Conservation (phyloP, 192 early-diverging fungal species). For the Entrophospora sp. region DNA sequence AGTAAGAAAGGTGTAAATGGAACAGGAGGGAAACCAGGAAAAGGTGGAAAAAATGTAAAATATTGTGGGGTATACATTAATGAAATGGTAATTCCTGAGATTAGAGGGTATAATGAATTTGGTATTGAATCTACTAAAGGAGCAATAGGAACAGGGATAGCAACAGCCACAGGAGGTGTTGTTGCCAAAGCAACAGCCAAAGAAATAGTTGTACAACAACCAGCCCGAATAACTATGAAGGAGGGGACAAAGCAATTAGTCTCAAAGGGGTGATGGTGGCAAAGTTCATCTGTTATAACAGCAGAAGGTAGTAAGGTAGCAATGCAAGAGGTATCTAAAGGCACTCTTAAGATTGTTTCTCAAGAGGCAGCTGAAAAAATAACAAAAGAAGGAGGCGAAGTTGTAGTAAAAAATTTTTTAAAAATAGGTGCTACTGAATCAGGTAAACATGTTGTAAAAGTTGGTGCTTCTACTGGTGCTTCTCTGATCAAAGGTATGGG, state of each 20-base stretch:
- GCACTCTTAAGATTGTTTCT: not conserved
- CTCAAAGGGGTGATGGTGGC: too few relatives aligned
- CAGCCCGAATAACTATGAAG: too few relatives aligned
- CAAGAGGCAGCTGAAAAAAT: not conserved
- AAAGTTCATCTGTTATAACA: too few relatives aligned
- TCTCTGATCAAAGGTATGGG: not conserved
- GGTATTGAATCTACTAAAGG: not conserved
- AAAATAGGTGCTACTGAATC: not conserved
- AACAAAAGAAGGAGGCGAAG: not conserved
- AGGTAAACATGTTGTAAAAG: not conserved
- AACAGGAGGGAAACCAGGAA: not conserved
- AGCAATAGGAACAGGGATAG: not conserved
- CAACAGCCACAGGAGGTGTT: not conserved
- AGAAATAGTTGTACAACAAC: too few relatives aligned
- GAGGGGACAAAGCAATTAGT: too few relatives aligned
- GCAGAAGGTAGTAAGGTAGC: too few relatives aligned
- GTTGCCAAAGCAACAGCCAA: too few relatives aligned
- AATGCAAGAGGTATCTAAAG: too few relatives aligned
- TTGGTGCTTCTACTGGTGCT: not conserved
- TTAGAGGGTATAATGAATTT: too few relatives aligned
- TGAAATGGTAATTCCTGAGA: not conserved
- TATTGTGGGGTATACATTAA: not conserved
- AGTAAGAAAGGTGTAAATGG: not conserved
- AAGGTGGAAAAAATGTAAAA: not conserved
- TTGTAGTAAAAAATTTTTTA: not conserved